Evolutionary conservation across 441 rosid species (phyloP), one percentile per base, ranked within the genome.

Genomic region (Aquilaria agallochum): DNA sequence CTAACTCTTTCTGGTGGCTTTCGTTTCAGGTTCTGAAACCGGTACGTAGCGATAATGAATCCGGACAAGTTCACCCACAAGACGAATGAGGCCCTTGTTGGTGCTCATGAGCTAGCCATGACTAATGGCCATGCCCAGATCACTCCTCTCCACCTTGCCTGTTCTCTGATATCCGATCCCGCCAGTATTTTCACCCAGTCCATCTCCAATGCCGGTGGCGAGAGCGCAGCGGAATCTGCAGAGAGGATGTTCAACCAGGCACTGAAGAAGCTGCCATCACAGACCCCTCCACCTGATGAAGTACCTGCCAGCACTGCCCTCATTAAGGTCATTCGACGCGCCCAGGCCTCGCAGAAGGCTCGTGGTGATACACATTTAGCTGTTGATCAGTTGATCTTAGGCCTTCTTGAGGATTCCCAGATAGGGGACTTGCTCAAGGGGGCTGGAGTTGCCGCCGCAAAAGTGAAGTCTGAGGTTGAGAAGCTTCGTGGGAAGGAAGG

Each of bases 401-500:
- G 98, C 32, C 73, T 90, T 27, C 86, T 94, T 1, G 96, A 90
- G 74, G 98, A 94, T 80, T 90, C 97, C 45, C 98, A 89, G 33
- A 78, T 94, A 5, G 65, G 83, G 0, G 97, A 88, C 44, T 69
- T 90, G 70, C 67, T 89, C 44, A 90, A 77, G 34, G 96, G 90
- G 66, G 88, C 89, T 0, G 96, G 97, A 27, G 74, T 94, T 50
- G 69, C 80, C 0, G 3, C 82, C 0, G 79, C 84, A 3, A 76
- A 47, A 62, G 78, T 90, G 31, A 94, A 85, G 60, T 75, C 96
- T 0, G 96, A 90, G 75, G 82, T 94, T 5, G 95, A 94, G 68
- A 94, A 87, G 72, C 93, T 94, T 44, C 80, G 97, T 30, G 98
- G 97, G 5, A 90, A 90, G 69, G 96, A 84, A 64, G 96, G 96